phyloP scores from a whole-genome alignment of 2,329 filamentous ascomycete genomes.

The Xylariaceae sp. region DNA sequence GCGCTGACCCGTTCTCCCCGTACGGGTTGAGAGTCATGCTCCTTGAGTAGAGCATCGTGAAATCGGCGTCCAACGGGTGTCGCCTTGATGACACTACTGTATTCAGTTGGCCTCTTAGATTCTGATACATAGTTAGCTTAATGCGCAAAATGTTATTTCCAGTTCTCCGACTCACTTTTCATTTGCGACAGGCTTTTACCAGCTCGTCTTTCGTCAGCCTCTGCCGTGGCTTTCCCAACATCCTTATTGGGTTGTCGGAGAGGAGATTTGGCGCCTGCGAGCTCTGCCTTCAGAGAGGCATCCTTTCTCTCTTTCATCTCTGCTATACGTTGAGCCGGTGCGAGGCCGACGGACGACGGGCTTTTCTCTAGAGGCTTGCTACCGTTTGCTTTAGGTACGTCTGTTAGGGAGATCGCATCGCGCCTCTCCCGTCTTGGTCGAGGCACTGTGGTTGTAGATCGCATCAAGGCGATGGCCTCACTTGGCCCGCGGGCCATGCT shows the following conservation, averaged over 20 bases:
- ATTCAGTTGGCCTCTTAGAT: conserved; percentile 46
- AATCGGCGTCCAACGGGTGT: conserved; percentile 53
- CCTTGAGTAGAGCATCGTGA: conserved; percentile 41
- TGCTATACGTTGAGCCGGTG: conserved; percentile 45
- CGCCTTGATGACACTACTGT: conserved; percentile 47
- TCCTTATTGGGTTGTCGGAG: conserved; percentile 72
- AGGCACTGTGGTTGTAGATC: conserved; percentile 63
- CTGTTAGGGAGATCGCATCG: conserved; percentile 50
- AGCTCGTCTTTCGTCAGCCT: conserved; percentile 59
- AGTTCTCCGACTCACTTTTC: conserved; percentile 41
- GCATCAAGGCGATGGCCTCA: conserved; percentile 57
- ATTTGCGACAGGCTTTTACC: conserved; percentile 42
- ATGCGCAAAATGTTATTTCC: neutral
- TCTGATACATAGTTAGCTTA: conserved; percentile 39
- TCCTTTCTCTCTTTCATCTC: conserved; percentile 60
- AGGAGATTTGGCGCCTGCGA: conserved; percentile 67
- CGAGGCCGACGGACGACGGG: conserved; percentile 33
- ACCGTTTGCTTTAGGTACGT: conserved; percentile 42
- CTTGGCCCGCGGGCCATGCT: conserved; percentile 54
- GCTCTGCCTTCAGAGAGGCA: conserved; percentile 61
- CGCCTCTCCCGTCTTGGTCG: conserved; percentile 64
- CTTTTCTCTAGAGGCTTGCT: conserved; percentile 42
- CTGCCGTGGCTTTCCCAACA: conserved; percentile 59
- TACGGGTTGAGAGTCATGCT: conserved; percentile 26
- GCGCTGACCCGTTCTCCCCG: conserved; percentile 20